phyloP scores from a whole-genome alignment of 2,329 filamentous ascomycete species.

The Arachnomyces sp. region DNA sequence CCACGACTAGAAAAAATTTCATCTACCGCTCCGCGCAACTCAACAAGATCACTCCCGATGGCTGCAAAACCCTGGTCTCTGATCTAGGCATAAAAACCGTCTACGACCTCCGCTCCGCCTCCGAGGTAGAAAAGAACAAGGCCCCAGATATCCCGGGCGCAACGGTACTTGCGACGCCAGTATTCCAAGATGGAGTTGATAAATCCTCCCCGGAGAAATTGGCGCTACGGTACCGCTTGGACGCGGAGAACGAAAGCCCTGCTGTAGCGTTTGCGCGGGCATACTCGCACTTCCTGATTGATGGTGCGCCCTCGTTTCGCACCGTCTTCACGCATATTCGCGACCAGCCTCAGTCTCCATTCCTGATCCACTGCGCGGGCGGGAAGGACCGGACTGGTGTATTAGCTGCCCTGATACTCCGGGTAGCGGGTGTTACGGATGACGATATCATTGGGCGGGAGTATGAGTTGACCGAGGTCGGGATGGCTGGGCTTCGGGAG shows the following conservation, averaged over 20 bases:
- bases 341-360: constrained; percentile 36
- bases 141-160: constrained; percentile 45
- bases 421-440: constrained; percentile 55
- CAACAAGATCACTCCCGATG: constrained; percentile 48
- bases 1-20: constrained; percentile 44
- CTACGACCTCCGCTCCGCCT: constrained; percentile 60
- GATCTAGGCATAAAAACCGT: constrained; percentile 55
- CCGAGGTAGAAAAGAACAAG: constrained; percentile 34
- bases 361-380: constrained; percentile 66
- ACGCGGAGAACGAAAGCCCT: constrained; percentile 50
- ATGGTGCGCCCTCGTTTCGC: constrained; percentile 50
- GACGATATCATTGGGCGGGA: constrained; percentile 44
- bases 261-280: constrained; percentile 59
- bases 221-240: constrained; percentile 54
- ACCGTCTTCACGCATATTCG: constrained; percentile 56
- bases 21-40: constrained; percentile 66
- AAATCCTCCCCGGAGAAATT: constrained; percentile 55
- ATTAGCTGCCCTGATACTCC: constrained; percentile 57
- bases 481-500: constrained; percentile 40
- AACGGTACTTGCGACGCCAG: constrained; percentile 53
- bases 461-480: constrained; percentile 21
- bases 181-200: constrained; percentile 50
- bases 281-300: constrained; percentile 62
- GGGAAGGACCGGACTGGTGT: constrained; percentile 74
- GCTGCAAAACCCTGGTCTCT: constrained; percentile 43